These are phyloP conservation scores for Oryza punctata DNA, from an alignment of 176 grass and related monocot species.

Conservation along the genomic window DNA sequence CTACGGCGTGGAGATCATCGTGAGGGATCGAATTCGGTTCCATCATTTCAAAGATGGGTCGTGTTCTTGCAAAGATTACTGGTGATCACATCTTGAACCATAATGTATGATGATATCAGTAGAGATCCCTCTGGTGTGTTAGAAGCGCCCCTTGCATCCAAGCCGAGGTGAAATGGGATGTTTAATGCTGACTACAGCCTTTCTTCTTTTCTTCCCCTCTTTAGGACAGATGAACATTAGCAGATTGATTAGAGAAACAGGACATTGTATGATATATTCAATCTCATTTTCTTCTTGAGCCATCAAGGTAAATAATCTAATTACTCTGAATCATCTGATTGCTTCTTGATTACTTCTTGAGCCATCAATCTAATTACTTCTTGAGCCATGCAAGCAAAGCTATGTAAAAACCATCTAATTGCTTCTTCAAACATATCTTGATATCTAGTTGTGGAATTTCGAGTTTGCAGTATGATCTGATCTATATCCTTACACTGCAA, in stretches of 20 bases:
- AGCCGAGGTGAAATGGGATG: not conserved
- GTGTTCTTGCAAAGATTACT: conserved; percentile 89
- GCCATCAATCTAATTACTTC: not conserved
- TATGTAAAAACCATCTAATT: too few species aligned
- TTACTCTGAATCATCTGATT: not conserved
- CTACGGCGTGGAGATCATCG: conserved; percentile 71
- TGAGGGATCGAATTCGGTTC: conserved; percentile 83
- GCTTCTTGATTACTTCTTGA: not conserved
- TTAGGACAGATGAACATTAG: not conserved
- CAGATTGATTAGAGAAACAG: not conserved
- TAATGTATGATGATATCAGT: not conserved
- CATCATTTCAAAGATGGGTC: conserved; percentile 84
- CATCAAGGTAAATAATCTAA: not conserved
- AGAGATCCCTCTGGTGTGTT: not conserved
- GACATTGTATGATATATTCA: not conserved
- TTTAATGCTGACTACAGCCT: not conserved
- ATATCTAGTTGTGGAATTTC: too few species aligned
- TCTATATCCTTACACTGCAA: not conserved
- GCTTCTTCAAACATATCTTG: too few species aligned
- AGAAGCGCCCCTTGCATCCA: not conserved
- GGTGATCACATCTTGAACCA: conserved; percentile 53
- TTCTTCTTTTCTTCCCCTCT: not conserved
- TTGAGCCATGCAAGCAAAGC: too few species aligned
- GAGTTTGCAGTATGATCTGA: not conserved
- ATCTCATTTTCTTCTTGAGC: not conserved